phyloP scores from a whole-genome alignment of 1,139 yeast genomes.

The Yamadazyma trypodendri region DNA sequence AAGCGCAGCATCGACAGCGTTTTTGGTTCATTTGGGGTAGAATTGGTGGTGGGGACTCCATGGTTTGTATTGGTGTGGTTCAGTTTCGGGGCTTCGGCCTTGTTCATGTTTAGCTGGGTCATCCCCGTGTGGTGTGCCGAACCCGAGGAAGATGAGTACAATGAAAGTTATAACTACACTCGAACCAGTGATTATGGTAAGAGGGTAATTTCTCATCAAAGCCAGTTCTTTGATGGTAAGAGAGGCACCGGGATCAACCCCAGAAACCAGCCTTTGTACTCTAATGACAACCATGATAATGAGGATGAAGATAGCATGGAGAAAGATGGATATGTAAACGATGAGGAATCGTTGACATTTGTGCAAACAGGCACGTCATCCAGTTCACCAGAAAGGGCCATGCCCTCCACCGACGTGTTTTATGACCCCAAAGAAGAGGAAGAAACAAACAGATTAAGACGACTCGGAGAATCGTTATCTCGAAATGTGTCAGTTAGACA shows the following conservation, averaged over 20 bases:
- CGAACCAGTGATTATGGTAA: constrained; percentile 16
- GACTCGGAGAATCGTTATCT: constrained; percentile 33
- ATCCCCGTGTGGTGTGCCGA: constrained; percentile 48
- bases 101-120: constrained; percentile 34
- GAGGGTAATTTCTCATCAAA: constrained; percentile 3
- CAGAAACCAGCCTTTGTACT: constrained; percentile 14
- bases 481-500: constrained; percentile 28
- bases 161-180: constrained; percentile 13
- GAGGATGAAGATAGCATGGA: constrained; percentile 2
- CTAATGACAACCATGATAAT: constrained; percentile 1
- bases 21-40: constrained; percentile 46
- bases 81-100: constrained; percentile 22
- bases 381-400: neutral
- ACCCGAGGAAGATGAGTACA: constrained; percentile 28
- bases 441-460: constrained; percentile 22
- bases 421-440: constrained; percentile 21
- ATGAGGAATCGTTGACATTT: no score
- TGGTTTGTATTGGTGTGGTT: constrained; percentile 48
- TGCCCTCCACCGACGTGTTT: constrained; percentile 6
- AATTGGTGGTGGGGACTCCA: constrained; percentile 34
- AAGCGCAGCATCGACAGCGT: constrained; percentile 27
- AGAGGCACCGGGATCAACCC: constrained; percentile 10
- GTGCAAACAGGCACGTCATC: no score
- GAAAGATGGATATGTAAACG: constrained; percentile 3
- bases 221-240: constrained; percentile 1